These are phyloP conservation scores for Arthroderma uncinatum DNA, from an alignment of 2,329 filamentous ascomycete genomes.

Conservation along the genomic window DNA sequence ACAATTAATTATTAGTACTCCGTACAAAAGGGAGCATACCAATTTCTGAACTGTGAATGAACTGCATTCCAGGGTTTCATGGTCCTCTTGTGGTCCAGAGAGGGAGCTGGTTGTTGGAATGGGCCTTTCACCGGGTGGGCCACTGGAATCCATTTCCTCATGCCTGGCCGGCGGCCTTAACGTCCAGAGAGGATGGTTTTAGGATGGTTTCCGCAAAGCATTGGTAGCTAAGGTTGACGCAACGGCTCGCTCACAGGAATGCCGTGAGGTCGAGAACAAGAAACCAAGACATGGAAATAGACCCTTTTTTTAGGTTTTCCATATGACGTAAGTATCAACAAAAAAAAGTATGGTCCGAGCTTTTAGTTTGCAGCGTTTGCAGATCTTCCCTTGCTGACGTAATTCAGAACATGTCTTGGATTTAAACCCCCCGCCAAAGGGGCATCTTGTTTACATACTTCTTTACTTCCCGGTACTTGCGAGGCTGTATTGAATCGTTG, in stretches of 20 bases:
- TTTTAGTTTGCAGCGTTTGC: neutral
- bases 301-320: neutral
- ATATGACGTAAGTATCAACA: neutral
- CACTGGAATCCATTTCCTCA: slow-evolving; percentile 13
- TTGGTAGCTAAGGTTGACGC: neutral
- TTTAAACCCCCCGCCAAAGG: neutral
- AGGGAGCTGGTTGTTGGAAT: slow-evolving; percentile 10
- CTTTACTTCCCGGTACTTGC: neutral
- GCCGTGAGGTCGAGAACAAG: neutral
- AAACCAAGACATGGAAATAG: neutral
- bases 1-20: slow-evolving; percentile 11
- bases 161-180: neutral
- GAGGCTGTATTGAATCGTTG: neutral
- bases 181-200: neutral
- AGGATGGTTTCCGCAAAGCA: neutral
- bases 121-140: slow-evolving; percentile 8
- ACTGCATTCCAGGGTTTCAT: slow-evolving; percentile 27
- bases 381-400: neutral
- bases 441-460: neutral
- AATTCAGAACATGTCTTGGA: neutral
- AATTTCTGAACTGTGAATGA: slow-evolving; percentile 46
- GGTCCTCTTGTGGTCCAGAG: slow-evolving; percentile 15
- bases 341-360: neutral
- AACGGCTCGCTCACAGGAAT: neutral
- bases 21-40: slow-evolving; percentile 25